Evolutionary conservation across 306 rosid species (phyloP).

Genomic region (Rubus idaeus): DNA sequence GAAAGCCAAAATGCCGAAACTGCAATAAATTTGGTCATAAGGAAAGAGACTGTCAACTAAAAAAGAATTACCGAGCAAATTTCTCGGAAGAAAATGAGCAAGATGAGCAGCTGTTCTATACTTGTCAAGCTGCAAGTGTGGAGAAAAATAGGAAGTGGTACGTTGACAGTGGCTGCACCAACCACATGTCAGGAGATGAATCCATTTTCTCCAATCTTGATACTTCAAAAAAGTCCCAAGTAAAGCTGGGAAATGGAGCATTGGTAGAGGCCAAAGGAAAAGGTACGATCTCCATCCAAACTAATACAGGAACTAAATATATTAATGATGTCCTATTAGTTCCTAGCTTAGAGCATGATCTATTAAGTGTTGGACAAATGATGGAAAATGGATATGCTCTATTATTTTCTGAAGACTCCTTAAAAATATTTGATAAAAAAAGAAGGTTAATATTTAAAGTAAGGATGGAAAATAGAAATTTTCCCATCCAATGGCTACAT

Average conservation of each 20-base stretch:
- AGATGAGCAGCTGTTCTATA: not conserved
- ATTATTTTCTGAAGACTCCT: not conserved
- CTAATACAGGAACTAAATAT: not conserved
- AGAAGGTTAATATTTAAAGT: not conserved
- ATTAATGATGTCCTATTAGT: not conserved
- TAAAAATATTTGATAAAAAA: not conserved
- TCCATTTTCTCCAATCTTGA: not conserved
- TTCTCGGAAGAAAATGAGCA: not conserved
- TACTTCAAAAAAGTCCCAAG: not conserved
- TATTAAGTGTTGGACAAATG: not conserved
- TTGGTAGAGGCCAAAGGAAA: not conserved
- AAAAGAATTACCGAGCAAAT: not conserved
- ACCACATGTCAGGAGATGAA: not conserved
- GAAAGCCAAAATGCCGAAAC: not conserved
- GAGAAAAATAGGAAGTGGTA: not conserved
- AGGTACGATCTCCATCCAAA: not conserved
- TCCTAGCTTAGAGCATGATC: not conserved
- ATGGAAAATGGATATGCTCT: not conserved
- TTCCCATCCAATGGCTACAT: not conserved
- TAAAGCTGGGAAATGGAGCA: not conserved
- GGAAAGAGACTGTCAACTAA: not conserved
- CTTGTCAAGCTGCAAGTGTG: not conserved
- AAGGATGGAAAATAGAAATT: not conserved
- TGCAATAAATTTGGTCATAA: not conserved
- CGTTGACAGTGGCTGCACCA: not conserved